Percentiles rank a stretch among this genome's conserved stretches.
These are phyloP conservation scores for Rhodamnia rubescens DNA, from an alignment of 345 rosid species.

Conservation along the genomic window DNA sequence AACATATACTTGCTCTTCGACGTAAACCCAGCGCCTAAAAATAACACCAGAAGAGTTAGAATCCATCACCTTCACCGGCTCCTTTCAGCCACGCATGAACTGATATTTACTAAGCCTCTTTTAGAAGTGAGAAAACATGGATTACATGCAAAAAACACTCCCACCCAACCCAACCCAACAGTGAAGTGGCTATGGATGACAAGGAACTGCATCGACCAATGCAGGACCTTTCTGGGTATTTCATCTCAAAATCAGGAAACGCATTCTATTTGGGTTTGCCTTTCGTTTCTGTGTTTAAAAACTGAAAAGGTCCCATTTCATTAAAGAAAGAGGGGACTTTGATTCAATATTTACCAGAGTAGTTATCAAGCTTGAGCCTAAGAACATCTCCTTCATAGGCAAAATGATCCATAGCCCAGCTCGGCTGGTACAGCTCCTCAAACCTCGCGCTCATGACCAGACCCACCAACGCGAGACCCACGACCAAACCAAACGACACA, in stretches of 20 bases:
- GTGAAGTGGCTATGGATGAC: neutral
- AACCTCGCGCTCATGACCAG: slow-evolving; percentile 39
- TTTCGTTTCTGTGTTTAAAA: neutral
- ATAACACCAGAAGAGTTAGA: neutral
- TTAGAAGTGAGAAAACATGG: neutral
- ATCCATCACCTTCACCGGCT: neutral
- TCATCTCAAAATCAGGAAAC: neutral
- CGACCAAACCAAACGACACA: slow-evolving; percentile 12
- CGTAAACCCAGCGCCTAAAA: slow-evolving; percentile 85
- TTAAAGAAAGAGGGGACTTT: neutral
- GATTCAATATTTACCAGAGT: slow-evolving; percentile 46
- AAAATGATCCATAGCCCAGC: slow-evolving; percentile 88
- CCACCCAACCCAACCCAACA: neutral
- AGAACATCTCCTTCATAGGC: slow-evolving; percentile 72
- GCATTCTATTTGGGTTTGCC: neutral
- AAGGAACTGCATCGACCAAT: neutral
- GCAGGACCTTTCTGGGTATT: neutral
- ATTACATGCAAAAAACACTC: neutral
- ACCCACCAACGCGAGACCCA: slow-evolving; percentile 26
- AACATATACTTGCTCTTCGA: slow-evolving; percentile 89
- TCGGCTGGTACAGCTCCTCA: slow-evolving; percentile 66
- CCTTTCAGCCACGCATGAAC: neutral
- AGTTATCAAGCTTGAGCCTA: slow-evolving; percentile 78
- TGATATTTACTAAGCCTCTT: neutral
- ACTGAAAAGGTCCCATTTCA: neutral